Evolutionary conservation across 2,329 filamentous ascomycete genomes (phyloP).

Genomic region (Aureobasidium sp.): DNA sequence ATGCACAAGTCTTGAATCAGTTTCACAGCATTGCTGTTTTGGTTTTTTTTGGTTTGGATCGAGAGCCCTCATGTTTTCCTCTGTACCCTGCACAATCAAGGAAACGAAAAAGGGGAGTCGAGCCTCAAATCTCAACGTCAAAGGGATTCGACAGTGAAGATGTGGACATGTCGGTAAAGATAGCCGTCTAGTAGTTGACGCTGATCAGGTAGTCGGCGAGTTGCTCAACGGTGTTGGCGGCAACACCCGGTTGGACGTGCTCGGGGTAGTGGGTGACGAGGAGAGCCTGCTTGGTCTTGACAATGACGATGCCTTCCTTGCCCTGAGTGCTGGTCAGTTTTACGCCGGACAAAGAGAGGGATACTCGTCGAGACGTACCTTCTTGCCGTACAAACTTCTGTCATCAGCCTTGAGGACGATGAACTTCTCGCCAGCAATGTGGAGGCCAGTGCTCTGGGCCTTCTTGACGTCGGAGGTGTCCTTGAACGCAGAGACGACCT

Average conservation of each 20-base stretch:
- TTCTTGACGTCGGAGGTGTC: constrained; percentile 52
- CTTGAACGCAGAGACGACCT: constrained; percentile 45
- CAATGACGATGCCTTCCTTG: constrained; percentile 70
- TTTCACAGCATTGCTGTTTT: background rate
- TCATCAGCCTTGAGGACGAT: constrained; percentile 69
- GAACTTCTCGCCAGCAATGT: constrained; percentile 69
- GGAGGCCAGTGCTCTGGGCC: constrained; percentile 63
- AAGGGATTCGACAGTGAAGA: background rate
- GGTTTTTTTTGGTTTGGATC: background rate
- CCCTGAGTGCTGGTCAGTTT: constrained; percentile 43
- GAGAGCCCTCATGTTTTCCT: background rate
- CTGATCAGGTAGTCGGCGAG: constrained; percentile 82
- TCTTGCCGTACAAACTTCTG: constrained; percentile 74
- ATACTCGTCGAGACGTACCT: constrained; percentile 45
- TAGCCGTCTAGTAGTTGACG: constrained; percentile 57
- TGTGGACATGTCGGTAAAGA: background rate
- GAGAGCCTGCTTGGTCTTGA: constrained; percentile 83
- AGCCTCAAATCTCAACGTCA: constrained; percentile 7
- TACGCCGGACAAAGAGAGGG: background rate
- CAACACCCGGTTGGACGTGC: constrained; percentile 61
- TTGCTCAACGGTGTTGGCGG: constrained; percentile 69
- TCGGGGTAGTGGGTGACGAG: constrained; percentile 83
- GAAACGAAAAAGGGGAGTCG: background rate
- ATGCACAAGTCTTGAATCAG: constrained; percentile 11
- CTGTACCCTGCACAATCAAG: constrained; percentile 12